Conservation (phyloP, 139 green algal genomes). For the Coelastrella sp. region DNA sequence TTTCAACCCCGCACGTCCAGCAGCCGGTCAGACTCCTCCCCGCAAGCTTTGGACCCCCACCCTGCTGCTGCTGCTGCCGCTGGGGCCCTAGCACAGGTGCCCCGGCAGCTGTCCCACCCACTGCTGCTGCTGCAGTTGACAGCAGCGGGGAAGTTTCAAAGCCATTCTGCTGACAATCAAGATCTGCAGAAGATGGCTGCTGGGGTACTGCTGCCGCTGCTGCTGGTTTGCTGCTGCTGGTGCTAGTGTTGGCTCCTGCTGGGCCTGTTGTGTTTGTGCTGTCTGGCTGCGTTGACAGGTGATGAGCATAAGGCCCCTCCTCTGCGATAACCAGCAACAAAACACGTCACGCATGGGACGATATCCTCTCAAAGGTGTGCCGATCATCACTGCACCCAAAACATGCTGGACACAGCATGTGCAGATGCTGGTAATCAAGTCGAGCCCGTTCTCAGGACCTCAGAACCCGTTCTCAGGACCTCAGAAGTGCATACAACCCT, state of each 20-base stretch:
- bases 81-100: not conserved
- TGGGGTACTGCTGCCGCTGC: constrained; percentile 10
- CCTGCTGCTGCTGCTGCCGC: constrained; percentile 32
- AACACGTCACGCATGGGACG: too few relatives aligned
- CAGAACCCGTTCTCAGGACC: too few relatives aligned
- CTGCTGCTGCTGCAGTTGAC: constrained; percentile 29
- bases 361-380: too few relatives aligned
- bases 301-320: constrained; percentile 5
- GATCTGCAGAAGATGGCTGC: not conserved
- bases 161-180: not conserved
- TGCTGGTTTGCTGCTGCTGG: not conserved
- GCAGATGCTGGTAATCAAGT: too few relatives aligned
- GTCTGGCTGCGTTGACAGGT: not conserved
- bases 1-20: constrained; percentile 45
- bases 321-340: not conserved
- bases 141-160: not conserved
- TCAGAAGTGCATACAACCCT: too few relatives aligned
- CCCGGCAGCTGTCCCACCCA: not conserved
- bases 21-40: constrained; percentile 19
- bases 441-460: too few relatives aligned
- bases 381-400: too few relatives aligned
- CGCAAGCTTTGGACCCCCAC: constrained; percentile 6
- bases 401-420: too few relatives aligned
- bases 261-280: not conserved
- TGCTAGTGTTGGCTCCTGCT: not conserved